Base-by-base conservation (phyloP, 345 rosid genomes). In the Pelargonium nanum region DNA sequence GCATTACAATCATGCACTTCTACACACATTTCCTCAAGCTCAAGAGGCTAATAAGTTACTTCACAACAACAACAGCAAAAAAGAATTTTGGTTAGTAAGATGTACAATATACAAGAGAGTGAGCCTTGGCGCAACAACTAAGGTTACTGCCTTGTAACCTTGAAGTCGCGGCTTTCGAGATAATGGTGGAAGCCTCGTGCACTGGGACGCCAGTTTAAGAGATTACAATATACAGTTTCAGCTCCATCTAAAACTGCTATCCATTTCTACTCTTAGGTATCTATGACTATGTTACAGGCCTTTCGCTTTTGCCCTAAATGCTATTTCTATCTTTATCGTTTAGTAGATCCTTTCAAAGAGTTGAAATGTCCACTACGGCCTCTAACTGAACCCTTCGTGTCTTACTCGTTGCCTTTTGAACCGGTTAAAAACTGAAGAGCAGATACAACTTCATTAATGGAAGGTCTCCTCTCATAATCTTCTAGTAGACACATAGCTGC, bases 401-500 rank as follows among this genome's bases (percentile, higher is more conserved):
- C 48, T 40, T 40, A 40, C 48, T 17, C 15, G 15, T n/a, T n/a
- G n/a, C 15, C 48, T 12, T 30, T 30, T 6, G 48, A 3, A 2
- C 15, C 15, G 48, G 48, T 40, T 40, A 40, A 17, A 40, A 40
- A 40, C 16, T 40, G 48, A 40, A 90, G 71, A 34, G 95, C 85
- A 19, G 80, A 82, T 66, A 82, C 86, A 0, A 83, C 82, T 60
- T 89, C 97, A 19, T 90, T 81, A 65, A 89, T 85, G 60, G 85
- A 70, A 17, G 97, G 97, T 53, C 97, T 89, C 17, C 88, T 86
- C 0, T 72, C 75, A 53, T 90, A 57, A 77, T 83, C 92, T 21
- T 87, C 92, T 70, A 87, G 97, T 60, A 87, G 58, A 44, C 97
- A 90, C 97, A 90, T 90, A 24, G 95, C 88, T 63, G 92, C 78